phyloP scores from a whole-genome alignment of 805 yeast species.

The Zygosaccharomyces kombuchaensis region DNA sequence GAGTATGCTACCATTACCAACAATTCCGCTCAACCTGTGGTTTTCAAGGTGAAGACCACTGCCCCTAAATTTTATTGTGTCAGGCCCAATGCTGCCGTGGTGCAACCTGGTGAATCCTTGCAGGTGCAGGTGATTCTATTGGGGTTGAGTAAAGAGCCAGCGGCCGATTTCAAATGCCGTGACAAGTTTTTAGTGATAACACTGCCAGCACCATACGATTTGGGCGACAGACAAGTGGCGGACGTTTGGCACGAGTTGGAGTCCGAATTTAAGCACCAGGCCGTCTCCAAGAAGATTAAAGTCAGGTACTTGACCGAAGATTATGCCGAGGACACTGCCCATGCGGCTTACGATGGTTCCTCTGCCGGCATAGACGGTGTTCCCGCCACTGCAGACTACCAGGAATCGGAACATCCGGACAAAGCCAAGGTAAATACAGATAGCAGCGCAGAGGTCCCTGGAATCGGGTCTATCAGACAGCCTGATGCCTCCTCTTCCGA shows the following conservation, averaged over 20 bases:
- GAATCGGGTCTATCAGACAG: constrained; percentile 37
- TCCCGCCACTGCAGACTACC: constrained; percentile 4
- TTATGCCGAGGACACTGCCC: constrained; percentile 20
- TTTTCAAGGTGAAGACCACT: constrained; percentile 96
- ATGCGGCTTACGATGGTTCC: constrained; percentile 17
- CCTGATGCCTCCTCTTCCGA: constrained; percentile 27
- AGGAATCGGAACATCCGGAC: constrained; percentile 32
- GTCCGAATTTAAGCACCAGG: constrained; percentile 48
- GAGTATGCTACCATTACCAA: constrained; percentile 50
- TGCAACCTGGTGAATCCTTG: constrained; percentile 67
- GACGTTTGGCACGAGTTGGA: constrained; percentile 76
- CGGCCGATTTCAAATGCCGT: constrained; percentile 69
- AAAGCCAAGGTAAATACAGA: constrained; percentile 14
- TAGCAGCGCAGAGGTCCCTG: not conserved
- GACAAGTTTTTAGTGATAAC: constrained; percentile 91
- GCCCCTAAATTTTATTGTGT: constrained; percentile 96
- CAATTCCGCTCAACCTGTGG: constrained; percentile 57
- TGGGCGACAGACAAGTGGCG: constrained; percentile 55
- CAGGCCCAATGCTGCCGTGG: constrained; percentile 85
- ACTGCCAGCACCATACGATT: constrained; percentile 62
- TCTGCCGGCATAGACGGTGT: constrained; percentile 5
- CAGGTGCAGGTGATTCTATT: constrained; percentile 81
- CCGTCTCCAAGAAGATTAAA: constrained; percentile 61
- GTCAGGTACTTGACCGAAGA: constrained; percentile 45
- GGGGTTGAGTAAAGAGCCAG: constrained; percentile 74